phyloP scores from a whole-genome alignment of 2,329 filamentous ascomycete species.

The Xylariaceae sp. region DNA sequence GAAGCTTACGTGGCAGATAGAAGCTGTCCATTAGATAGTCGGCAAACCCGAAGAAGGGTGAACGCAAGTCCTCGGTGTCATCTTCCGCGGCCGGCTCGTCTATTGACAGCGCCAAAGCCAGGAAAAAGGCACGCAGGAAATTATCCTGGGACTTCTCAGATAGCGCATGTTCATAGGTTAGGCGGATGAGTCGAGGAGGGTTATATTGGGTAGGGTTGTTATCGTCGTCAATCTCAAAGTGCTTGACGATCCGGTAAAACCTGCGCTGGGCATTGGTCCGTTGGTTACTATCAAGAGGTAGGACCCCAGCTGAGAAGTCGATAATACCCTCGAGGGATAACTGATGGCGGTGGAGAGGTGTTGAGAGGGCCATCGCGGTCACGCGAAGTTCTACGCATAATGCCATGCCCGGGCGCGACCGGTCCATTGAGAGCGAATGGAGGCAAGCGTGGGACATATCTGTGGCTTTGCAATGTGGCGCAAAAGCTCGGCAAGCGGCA shows the following conservation, averaged over 20 bases:
- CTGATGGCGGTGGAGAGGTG: slow-evolving; percentile 26
- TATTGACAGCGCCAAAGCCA: no score
- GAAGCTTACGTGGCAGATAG: slow-evolving; percentile 38
- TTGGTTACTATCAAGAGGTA: slow-evolving; percentile 13
- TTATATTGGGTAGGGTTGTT: slow-evolving; percentile 29
- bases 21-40: slow-evolving; percentile 39
- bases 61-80: slow-evolving; percentile 19
- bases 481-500: no score
- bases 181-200: slow-evolving; percentile 34
- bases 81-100: slow-evolving; percentile 22
- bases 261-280: slow-evolving; percentile 17
- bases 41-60: slow-evolving; percentile 34
- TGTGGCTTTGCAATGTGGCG: no score
- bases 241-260: slow-evolving; percentile 31
- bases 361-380: no score
- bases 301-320: slow-evolving; percentile 23
- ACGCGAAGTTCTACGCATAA: no score
- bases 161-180: slow-evolving; percentile 37
- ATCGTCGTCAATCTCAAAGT: slow-evolving; percentile 26
- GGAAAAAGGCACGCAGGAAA: slow-evolving; percentile 39
- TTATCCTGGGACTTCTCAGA: slow-evolving; percentile 36
- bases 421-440: no score
- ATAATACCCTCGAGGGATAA: slow-evolving; percentile 28
- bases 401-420: no score
- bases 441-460: no score